A percentile compares a stretch with the other conserved stretches of the same genome.
Conservation (phyloP, 2,329 filamentous ascomycete species). For the Hypoxylon sp. region DNA sequence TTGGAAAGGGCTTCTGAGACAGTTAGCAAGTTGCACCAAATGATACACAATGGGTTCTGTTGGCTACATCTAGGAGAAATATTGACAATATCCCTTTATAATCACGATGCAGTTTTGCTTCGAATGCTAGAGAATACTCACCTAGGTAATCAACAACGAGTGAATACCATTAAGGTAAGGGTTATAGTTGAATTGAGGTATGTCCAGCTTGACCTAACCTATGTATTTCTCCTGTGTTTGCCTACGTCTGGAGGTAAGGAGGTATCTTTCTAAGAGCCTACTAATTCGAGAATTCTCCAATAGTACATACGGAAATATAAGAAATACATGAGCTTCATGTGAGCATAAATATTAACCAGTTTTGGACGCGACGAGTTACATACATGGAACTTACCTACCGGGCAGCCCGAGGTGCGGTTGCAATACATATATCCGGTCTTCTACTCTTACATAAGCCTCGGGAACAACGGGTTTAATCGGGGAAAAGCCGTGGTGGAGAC, state of each 20-base stretch:
- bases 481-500: slow-evolving; percentile 25
- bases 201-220: neutral
- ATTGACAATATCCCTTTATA: neutral
- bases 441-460: slow-evolving; percentile 29
- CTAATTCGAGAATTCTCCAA: neutral
- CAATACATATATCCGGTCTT: neutral
- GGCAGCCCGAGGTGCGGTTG: neutral
- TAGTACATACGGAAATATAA: neutral
- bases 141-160: neutral
- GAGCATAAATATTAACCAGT: neutral
- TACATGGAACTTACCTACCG: too few relatives aligned
- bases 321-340: neutral
- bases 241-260: too few relatives aligned
- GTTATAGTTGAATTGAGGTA: neutral
- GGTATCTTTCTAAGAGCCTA: neutral
- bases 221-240: neutral
- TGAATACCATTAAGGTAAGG: neutral
- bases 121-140: slow-evolving; percentile 2
- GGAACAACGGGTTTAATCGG: slow-evolving; percentile 44
- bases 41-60: slow-evolving; percentile 24
- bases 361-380: neutral
- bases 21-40: slow-evolving; percentile 33
- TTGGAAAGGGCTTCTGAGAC: slow-evolving; percentile 26
- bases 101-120: slow-evolving; percentile 3
- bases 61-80: slow-evolving; percentile 5